phyloP scores from a whole-genome alignment of 2,329 filamentous ascomycete species.

The Lasiodiplodia hormozganensis region DNA sequence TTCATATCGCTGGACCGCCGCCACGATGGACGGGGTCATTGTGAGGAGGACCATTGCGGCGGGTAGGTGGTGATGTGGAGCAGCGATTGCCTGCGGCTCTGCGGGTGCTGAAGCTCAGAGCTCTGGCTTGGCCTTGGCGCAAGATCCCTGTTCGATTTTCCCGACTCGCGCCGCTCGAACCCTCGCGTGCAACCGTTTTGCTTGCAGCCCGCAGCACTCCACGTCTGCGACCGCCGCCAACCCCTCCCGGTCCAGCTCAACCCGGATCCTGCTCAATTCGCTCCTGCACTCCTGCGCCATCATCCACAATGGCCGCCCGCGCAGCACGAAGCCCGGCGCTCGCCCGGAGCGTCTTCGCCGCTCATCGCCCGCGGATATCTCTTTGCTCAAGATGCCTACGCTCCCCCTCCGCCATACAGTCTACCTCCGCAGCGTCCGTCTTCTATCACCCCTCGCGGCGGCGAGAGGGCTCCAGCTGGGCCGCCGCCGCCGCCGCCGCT shows the following conservation, averaged over 20 bases:
- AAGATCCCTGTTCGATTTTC: conserved; percentile 29
- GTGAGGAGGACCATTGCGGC: conserved; percentile 74
- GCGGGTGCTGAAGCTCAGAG: conserved; percentile 12
- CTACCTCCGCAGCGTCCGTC: conserved; percentile 36
- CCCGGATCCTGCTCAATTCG: conserved; percentile 10
- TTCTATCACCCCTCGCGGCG: conserved; percentile 49
- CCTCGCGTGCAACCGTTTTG: conserved; percentile 26
- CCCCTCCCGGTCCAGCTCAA: conserved; percentile 17
- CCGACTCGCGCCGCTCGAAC: conserved; percentile 21
- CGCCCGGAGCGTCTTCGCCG: conserved; percentile 38
- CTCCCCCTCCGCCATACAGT: conserved; percentile 30
- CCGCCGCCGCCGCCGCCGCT: conserved; percentile 71
- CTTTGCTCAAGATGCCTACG: conserved; percentile 42
- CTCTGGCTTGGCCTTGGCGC: conserved; percentile 15
- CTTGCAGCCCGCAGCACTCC: conserved; percentile 23
- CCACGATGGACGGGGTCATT: conserved; percentile 74
- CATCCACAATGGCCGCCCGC: conserved; percentile 36
- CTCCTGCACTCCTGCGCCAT: not conserved
- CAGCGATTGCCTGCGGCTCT: conserved; percentile 11
- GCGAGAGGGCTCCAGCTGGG: conserved; percentile 71
- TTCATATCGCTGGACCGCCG: conserved; percentile 58
- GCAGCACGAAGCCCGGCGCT: conserved; percentile 45
- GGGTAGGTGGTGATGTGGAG: conserved; percentile 15
- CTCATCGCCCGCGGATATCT: conserved; percentile 31
- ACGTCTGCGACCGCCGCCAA: conserved; percentile 22